Base-by-base conservation (phyloP, 1,284 basidiomycete genomes). In the Mycena sp. region DNA sequence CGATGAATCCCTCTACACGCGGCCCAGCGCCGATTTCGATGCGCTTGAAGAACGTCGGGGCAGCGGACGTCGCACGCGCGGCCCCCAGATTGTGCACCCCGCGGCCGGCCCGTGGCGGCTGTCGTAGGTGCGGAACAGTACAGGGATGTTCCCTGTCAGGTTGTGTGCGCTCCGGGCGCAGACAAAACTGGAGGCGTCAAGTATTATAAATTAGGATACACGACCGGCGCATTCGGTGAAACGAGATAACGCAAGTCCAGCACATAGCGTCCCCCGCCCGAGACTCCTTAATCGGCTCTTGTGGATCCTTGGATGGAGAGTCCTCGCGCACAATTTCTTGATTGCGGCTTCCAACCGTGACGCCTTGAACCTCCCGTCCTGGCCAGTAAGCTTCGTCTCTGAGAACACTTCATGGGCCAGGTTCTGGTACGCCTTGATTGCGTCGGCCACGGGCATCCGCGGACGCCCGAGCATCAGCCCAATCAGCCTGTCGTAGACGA, bases 381-480 rank as follows among this genome's bases (percentile, higher is more conserved):
- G 17, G 19, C 11, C 23, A 19, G 30, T 30, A 26, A 38, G n/a
- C 32, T 53, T 68, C 23, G 38, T 19, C 7, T 50, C 46, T 21
- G 53, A 41, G 49, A 73, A 73, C 12, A 73, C 60, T 12, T 65
- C 52, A 32, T 65, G 53, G 5, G 69, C 58, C 11, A 73, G 56
- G n/a, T 60, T 46, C 16, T 56, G 43, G 44, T 72, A 73, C 4
- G 55, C 45, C 16, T 55, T 43, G 25, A 69, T 67, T 26, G 67
- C 67, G 12, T 72, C 66, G n/a, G 69, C 55, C n/a, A 71, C 59
- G 3, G 70, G 43, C 64, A 74, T 68, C 16, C 64, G 59, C 2
- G 73, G 65, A 12, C 72, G 70, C 5, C 70, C 72, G 17, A 74
- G 53, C 65, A 74, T 69, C 14, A 74, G 62, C 14, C 72, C 72